These are phyloP conservation scores for Ephemerocybe angulata DNA, from an alignment of 768 basidiomycete species.

Conservation along the genomic window DNA sequence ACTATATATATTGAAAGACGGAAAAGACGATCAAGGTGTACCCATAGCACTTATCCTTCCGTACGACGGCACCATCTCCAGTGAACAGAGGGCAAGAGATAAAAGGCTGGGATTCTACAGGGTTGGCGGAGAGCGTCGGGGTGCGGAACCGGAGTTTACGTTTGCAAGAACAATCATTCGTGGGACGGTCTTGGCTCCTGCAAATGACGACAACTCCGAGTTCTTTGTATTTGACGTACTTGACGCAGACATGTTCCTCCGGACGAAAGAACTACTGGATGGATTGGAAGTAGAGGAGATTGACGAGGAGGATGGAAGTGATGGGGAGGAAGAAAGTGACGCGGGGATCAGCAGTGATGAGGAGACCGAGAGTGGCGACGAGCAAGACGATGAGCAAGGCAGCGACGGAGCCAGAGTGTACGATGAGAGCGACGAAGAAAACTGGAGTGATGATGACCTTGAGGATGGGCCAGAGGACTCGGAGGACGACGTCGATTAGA, in stretches of 20 bases:
- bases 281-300: background rate
- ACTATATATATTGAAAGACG: background rate
- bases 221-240: slow-evolving; percentile 1
- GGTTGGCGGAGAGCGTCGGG: background rate
- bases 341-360: background rate
- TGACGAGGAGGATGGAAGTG: background rate
- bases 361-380: no score
- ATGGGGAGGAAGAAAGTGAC: background rate
- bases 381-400: no score
- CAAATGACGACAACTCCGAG: background rate
- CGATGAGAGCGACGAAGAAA: background rate
- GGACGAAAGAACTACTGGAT: background rate
- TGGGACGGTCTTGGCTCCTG: background rate
- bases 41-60: background rate
- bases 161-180: slow-evolving; percentile 2
- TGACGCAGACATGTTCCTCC: slow-evolving; percentile 1
- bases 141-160: background rate
- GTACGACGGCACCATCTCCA: background rate
- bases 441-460: background rate
- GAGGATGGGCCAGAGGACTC: background rate
- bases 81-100: background rate
- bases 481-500: background rate
- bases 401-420: no score
- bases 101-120: background rate
- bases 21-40: background rate